phyloP scores from a whole-genome alignment of 306 rosid species.

The Trichosanthes truncata region DNA sequence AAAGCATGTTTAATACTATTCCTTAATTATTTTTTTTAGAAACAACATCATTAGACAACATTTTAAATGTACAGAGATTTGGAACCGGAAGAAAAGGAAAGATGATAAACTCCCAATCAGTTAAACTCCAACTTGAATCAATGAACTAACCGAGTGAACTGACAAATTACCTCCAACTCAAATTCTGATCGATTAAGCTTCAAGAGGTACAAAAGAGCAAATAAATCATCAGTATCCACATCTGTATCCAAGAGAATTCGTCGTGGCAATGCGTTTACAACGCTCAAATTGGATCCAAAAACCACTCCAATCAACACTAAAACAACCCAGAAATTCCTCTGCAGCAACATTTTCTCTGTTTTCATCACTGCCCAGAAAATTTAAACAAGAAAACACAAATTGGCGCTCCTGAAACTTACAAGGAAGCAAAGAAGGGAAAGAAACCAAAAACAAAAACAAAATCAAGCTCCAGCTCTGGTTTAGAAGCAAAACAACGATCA shows the following conservation, averaged over 20 bases:
- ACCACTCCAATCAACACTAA: constrained; percentile 20
- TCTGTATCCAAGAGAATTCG: constrained; percentile 85
- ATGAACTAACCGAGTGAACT: background rate
- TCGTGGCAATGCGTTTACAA: constrained; percentile 35
- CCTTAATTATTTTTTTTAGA: background rate
- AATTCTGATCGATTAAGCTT: constrained; percentile 84
- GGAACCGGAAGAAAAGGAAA: too few species aligned
- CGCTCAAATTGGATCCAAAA: constrained; percentile 19
- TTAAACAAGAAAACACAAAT: background rate
- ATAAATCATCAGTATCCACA: constrained; percentile 80
- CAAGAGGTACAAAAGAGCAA: constrained; percentile 70
- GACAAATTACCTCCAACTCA: constrained; percentile 50
- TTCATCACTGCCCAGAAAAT: constrained; percentile 19
- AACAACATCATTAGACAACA: background rate
- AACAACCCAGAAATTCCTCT: constrained; percentile 28
- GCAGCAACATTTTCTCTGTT: constrained; percentile 27
- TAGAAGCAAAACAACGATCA: background rate
- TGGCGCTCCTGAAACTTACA: background rate
- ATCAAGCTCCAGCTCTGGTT: background rate
- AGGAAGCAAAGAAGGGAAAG: background rate
- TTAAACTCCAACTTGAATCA: background rate
- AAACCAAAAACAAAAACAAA: background rate
- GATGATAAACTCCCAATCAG: background rate
- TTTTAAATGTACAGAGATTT: background rate
- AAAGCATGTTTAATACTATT: background rate